These are phyloP conservation scores for Coemansia sp. DNA, from an alignment of 192 early-diverging fungal species.

Conservation along the genomic window DNA sequence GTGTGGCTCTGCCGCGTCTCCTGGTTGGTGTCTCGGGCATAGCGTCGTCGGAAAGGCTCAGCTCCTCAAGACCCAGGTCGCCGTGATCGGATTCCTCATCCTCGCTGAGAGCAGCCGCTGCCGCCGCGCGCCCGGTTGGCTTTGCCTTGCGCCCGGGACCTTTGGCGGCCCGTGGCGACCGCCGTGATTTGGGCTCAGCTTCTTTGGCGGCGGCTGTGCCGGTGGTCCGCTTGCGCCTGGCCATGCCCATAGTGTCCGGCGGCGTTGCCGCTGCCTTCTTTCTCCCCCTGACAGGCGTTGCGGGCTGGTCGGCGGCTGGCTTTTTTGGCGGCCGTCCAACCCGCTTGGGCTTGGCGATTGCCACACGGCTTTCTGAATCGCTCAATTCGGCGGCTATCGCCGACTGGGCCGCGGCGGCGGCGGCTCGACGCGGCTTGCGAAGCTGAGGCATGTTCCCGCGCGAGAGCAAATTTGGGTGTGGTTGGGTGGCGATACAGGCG, in stretches of 20 bases:
- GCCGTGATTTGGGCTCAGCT: slow-evolving; percentile 5
- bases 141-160: not conserved
- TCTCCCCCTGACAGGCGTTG: not conserved
- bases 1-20: not conserved
- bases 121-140: not conserved
- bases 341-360: not conserved
- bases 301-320: not conserved
- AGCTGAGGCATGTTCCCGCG: too few relatives aligned
- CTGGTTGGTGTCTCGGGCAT: slow-evolving; percentile 16
- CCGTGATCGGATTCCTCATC: not conserved
- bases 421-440: slow-evolving; percentile 11
- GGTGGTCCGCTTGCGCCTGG: slow-evolving; percentile 14
- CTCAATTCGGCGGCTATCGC: slow-evolving; percentile 3
- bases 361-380: not conserved
- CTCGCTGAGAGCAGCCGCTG: too few relatives aligned
- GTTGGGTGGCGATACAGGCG: too few relatives aligned
- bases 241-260: slow-evolving; percentile 21
- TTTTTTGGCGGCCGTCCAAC: not conserved
- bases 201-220: not conserved
- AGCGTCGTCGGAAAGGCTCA: slow-evolving; percentile 12
- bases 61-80: not conserved
- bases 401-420: slow-evolving; percentile 3
- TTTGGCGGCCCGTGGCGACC: slow-evolving; percentile 8
- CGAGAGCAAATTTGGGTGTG: too few relatives aligned
- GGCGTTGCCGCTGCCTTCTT: slow-evolving; percentile 7